phyloP scores from a whole-genome alignment of 2,329 filamentous ascomycete species.

The Xylaria multiplex region DNA sequence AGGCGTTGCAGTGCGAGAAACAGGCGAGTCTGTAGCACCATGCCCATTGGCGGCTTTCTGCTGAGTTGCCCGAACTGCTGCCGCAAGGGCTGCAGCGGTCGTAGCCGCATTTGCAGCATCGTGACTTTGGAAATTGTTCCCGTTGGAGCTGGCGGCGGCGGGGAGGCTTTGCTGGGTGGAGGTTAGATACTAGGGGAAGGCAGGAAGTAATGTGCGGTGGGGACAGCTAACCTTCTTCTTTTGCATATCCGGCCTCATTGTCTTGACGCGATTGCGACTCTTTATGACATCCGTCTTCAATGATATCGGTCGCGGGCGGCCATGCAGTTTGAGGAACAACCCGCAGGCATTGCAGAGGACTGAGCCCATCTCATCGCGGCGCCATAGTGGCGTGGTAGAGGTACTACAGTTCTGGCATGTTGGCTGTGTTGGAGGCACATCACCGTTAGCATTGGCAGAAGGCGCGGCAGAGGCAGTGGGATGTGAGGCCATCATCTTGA shows the following conservation, averaged over 20 bases:
- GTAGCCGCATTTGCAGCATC: slow-evolving; percentile 65
- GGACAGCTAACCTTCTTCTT: slow-evolving; percentile 74
- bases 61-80: slow-evolving; percentile 66
- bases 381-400: slow-evolving; percentile 95
- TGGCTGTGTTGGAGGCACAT: slow-evolving; percentile 78
- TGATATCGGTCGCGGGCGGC: slow-evolving; percentile 90
- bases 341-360: slow-evolving; percentile 99
- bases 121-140: slow-evolving; percentile 66
- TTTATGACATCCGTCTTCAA: slow-evolving; percentile 99
- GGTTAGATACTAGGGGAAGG: slow-evolving; percentile 14
- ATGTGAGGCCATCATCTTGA: slow-evolving; percentile 51
- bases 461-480: slow-evolving; percentile 46
- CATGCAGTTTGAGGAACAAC: slow-evolving; percentile 95
- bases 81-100: slow-evolving; percentile 64
- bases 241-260: slow-evolving; percentile 77
- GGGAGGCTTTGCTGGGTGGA: slow-evolving; percentile 54
- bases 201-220: slow-evolving; percentile 20
- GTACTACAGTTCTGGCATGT: slow-evolving; percentile 97
- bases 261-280: slow-evolving; percentile 97
- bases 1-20: slow-evolving; percentile 82
- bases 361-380: slow-evolving; percentile 92
- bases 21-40: slow-evolving; percentile 75
- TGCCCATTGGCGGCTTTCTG: slow-evolving; percentile 78
- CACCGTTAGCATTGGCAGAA: slow-evolving; percentile 60
- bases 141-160: slow-evolving; percentile 65